Conservation (phyloP, 108 stramenopile genomes). For the Epipyxis sp. region DNA sequence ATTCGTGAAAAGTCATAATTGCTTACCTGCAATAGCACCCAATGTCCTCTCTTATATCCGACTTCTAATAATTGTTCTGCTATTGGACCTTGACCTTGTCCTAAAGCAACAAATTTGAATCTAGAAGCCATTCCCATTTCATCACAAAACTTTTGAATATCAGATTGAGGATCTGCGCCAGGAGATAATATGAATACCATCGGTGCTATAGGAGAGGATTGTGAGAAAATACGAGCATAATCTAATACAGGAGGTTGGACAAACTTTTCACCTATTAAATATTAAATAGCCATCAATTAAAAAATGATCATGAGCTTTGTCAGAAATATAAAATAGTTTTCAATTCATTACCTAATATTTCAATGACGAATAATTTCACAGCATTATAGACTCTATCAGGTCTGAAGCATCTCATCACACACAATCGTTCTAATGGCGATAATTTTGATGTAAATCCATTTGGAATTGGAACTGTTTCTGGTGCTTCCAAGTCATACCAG, state of each 20-base stretch:
- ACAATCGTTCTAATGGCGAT: conserved; percentile 53
- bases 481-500: conserved; percentile 67
- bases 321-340: too few relatives aligned
- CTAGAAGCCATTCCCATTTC: conserved; percentile 58
- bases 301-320: too few relatives aligned
- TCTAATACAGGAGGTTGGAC: conserved; percentile 69
- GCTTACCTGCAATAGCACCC: conserved; percentile 67
- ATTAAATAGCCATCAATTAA: too few relatives aligned
- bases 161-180: conserved; percentile 65
- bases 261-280: conserved; percentile 65
- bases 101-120: conserved; percentile 59
- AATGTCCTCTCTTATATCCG: conserved; percentile 62
- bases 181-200: conserved; percentile 69
- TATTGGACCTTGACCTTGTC: conserved; percentile 66
- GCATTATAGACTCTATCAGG: conserved; percentile 69
- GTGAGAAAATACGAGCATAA: conserved; percentile 58
- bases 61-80: conserved; percentile 64
- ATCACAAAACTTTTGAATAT: conserved; percentile 61
- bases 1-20: too few relatives aligned
- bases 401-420: conserved; percentile 59
- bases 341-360: too few relatives aligned
- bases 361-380: conserved; percentile 59
- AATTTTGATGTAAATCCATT: conserved; percentile 38
- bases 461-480: conserved; percentile 56
- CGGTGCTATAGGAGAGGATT: conserved; percentile 49